phyloP scores from a whole-genome alignment of 352 stramenopile species.

The Pythium aristosporum region DNA sequence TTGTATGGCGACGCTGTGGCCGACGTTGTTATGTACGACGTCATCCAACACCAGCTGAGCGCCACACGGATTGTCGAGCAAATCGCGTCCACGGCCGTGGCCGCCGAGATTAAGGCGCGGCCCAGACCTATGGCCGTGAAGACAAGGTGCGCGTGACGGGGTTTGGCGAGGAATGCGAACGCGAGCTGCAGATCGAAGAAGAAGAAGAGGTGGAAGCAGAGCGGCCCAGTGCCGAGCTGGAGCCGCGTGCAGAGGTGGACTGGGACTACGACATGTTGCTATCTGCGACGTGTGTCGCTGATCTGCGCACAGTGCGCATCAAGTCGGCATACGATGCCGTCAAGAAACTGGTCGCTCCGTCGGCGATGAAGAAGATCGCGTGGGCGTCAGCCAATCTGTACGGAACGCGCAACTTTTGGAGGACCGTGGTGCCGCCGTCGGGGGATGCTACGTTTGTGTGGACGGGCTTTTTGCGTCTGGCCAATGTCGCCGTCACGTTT shows the following conservation, averaged over 20 bases:
- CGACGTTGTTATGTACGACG: neutral
- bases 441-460: slow-evolving; percentile 3
- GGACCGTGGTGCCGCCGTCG: slow-evolving; percentile 7
- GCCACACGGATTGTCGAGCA: slow-evolving; percentile 20
- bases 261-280: slow-evolving; percentile 31
- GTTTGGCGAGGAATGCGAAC: slow-evolving; percentile 49
- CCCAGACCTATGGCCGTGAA: slow-evolving; percentile 30
- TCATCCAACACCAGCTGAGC: slow-evolving; percentile 39
- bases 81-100: slow-evolving; percentile 6
- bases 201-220: slow-evolving; percentile 39
- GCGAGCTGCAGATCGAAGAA: slow-evolving; percentile 53
- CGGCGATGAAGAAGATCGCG: slow-evolving; percentile 9
- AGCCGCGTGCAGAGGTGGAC: slow-evolving; percentile 23
- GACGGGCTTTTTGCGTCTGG: slow-evolving; percentile 28
- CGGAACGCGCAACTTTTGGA: slow-evolving; percentile 51
- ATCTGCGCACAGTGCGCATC: slow-evolving; percentile 13
- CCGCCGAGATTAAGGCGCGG: slow-evolving; percentile 24
- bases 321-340: neutral
- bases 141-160: slow-evolving; percentile 38
- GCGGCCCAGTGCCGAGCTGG: slow-evolving; percentile 4
- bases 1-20: neutral
- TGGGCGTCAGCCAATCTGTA: slow-evolving; percentile 35
- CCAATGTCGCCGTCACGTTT: slow-evolving; percentile 43
- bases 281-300: neutral
- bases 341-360: slow-evolving; percentile 3